Conservation (phyloP, 768 basidiomycete species). For the Kwoniella dendrophila region DNA sequence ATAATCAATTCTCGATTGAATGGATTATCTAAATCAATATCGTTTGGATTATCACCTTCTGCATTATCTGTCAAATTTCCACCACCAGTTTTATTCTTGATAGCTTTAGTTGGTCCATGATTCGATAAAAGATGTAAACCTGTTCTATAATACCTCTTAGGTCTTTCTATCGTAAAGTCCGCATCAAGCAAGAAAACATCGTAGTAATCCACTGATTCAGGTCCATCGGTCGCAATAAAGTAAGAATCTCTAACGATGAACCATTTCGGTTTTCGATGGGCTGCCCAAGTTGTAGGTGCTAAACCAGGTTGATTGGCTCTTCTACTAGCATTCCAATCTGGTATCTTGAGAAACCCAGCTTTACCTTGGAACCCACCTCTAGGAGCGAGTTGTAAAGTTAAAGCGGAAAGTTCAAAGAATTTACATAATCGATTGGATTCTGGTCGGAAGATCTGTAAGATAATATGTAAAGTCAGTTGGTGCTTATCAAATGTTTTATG, state of each 20-base stretch:
- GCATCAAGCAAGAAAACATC: slow-evolving; percentile 91
- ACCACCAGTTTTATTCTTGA: slow-evolving; percentile 19
- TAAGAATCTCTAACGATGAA: slow-evolving; percentile 91
- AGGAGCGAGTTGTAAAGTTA: slow-evolving; percentile 74
- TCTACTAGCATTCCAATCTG: slow-evolving; percentile 51
- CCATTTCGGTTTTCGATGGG: slow-evolving; percentile 72
- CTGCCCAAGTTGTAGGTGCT: slow-evolving; percentile 57
- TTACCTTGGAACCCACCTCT: slow-evolving; percentile 86
- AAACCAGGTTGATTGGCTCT: slow-evolving; percentile 57
- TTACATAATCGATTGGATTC: slow-evolving; percentile 83
- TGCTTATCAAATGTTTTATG: background rate
- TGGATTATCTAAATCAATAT: slow-evolving; percentile 42
- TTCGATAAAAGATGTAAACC: slow-evolving; percentile 70
- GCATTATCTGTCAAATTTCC: slow-evolving; percentile 18
- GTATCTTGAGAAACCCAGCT: slow-evolving; percentile 70
- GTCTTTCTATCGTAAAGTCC: slow-evolving; percentile 87
- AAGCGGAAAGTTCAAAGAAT: slow-evolving; percentile 88
- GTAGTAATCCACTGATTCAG: slow-evolving; percentile 83
- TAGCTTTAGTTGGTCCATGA: slow-evolving; percentile 23
- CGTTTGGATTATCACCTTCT: slow-evolving; percentile 32
- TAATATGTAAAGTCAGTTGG: background rate
- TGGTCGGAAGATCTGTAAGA: slow-evolving; percentile 93
- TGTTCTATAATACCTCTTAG: slow-evolving; percentile 82
- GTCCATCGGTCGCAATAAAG: slow-evolving; percentile 80
- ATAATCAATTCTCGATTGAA: slow-evolving; percentile 44